These are phyloP conservation scores for Vachellia pachyceras DNA, from an alignment of 306 rosid species.

Conservation along the genomic window DNA sequence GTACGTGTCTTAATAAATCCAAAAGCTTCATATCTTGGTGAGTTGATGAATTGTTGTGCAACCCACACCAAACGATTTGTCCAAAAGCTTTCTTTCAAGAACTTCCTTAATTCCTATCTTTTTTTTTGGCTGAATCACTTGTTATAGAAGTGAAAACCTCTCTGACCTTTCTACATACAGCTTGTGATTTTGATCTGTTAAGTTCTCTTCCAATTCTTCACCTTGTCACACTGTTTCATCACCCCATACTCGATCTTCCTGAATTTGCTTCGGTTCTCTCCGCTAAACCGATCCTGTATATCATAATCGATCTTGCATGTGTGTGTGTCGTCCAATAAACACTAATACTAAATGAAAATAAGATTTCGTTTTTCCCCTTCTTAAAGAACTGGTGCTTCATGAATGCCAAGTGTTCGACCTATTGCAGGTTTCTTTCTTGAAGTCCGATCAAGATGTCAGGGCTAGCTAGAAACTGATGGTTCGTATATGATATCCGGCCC, in stretches of 20 bases:
- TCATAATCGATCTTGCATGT: too few species aligned
- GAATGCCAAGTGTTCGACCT: not conserved
- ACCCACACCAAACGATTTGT: not conserved
- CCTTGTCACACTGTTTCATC: not conserved
- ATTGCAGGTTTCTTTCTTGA: constrained; percentile 33
- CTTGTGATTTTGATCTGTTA: not conserved
- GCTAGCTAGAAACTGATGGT: constrained; percentile 18
- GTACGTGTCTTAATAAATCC: too few species aligned
- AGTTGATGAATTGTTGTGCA: not conserved
- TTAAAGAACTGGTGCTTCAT: not conserved
- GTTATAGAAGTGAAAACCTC: not conserved
- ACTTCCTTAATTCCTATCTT: not conserved
- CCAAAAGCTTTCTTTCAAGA: not conserved
- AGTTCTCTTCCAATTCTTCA: not conserved
- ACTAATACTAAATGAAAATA: too few species aligned
- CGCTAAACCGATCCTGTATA: not conserved
- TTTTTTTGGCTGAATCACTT: not conserved
- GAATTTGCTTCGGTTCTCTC: not conserved
- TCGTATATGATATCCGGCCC: not conserved
- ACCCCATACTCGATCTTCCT: not conserved
- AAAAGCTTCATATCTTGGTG: not conserved
- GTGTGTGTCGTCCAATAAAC: too few species aligned
- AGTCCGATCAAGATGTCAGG: constrained; percentile 44
- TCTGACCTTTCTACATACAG: not conserved
- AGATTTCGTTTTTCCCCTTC: too few species aligned